phyloP scores from a whole-genome alignment of 1,284 basidiomycete genomes.

The Inonotus obliquus region DNA sequence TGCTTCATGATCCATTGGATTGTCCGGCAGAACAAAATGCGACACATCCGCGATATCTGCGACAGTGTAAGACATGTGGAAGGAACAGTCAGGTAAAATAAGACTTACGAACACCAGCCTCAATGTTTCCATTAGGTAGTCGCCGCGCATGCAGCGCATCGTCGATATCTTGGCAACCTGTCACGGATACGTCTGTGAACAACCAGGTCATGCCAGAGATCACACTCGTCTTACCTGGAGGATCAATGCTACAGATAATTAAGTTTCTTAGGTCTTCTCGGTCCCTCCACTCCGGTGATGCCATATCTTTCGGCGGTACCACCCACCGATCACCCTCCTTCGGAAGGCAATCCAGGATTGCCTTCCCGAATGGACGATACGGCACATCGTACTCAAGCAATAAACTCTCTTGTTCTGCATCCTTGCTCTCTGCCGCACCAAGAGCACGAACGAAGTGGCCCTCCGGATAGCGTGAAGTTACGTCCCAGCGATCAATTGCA shows the following conservation, averaged over 20 bases:
- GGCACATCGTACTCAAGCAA: conserved; percentile 96
- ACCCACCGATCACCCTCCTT: conserved; percentile 89
- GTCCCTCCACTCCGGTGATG: conserved; percentile 70
- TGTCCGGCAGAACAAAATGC: conserved; percentile 92
- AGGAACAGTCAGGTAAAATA: not conserved
- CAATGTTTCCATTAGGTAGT: conserved; percentile 92
- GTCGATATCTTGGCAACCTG: conserved; percentile 97
- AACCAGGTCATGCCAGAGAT: not conserved
- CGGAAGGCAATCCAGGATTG: conserved; percentile 91
- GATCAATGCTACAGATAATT: conserved; percentile 95
- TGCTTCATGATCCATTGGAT: conserved; percentile 96
- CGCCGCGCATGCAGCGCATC: conserved; percentile 94
- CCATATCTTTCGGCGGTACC: conserved; percentile 73
- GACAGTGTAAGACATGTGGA: not conserved
- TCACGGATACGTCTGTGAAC: not conserved
- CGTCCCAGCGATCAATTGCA: conserved; percentile 90
- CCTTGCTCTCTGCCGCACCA: conserved; percentile 89
- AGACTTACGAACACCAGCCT: conserved; percentile 94
- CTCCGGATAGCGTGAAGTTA: conserved; percentile 88
- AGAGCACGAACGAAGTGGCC: conserved; percentile 96
- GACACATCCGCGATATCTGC: conserved; percentile 98
- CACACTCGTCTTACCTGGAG: conserved; percentile 54
- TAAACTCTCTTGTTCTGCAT: conserved; percentile 94
- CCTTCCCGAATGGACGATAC: conserved; percentile 93
- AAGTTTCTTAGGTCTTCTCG: conserved; percentile 87